Percentiles rank a stretch among this genome's conserved stretches.
Conservation (phyloP, 1,139 yeast species). For the Debaryomyces fabryi region DNA sequence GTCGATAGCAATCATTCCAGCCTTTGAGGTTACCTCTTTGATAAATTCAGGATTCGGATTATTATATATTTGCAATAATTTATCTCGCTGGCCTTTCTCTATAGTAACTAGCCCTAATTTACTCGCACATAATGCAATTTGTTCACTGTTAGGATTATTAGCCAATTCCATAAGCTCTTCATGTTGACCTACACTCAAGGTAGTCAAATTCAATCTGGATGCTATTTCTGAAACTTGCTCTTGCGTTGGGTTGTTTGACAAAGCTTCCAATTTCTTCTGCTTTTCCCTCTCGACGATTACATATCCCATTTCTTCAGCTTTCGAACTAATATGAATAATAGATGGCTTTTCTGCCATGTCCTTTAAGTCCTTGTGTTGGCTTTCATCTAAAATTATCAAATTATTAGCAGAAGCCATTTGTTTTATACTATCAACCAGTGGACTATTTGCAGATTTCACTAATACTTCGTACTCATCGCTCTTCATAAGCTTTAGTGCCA, state of each 20-base stretch:
- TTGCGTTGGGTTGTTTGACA: slow-evolving; percentile 24
- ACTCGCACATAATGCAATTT: slow-evolving; percentile 33
- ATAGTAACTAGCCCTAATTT: slow-evolving; percentile 29
- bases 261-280: slow-evolving; percentile 17
- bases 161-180: slow-evolving; percentile 5
- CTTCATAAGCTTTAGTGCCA: slow-evolving; percentile 21
- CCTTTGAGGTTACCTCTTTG: slow-evolving; percentile 22
- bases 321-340: slow-evolving; percentile 22
- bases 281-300: slow-evolving; percentile 16
- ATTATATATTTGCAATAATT: slow-evolving; percentile 26
- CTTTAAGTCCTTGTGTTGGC: slow-evolving; percentile 20
- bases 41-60: slow-evolving; percentile 35
- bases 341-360: slow-evolving; percentile 25
- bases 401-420: slow-evolving; percentile 17
- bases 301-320: slow-evolving; percentile 19
- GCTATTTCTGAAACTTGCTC: slow-evolving; percentile 21
- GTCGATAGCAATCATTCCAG: slow-evolving; percentile 30
- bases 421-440: slow-evolving; percentile 28
- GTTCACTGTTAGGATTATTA: slow-evolving; percentile 28
- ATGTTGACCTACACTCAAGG: slow-evolving; percentile 21
- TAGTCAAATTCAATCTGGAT: slow-evolving; percentile 12
- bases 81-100: slow-evolving; percentile 27
- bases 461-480: slow-evolving; percentile 17
- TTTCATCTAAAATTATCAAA: slow-evolving; percentile 18
- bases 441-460: slow-evolving; percentile 23